Evolutionary conservation across 176 grass and related monocot species (phyloP), one percentile per base, ranked within the genome.

Genomic region (Zea luxurians): DNA sequence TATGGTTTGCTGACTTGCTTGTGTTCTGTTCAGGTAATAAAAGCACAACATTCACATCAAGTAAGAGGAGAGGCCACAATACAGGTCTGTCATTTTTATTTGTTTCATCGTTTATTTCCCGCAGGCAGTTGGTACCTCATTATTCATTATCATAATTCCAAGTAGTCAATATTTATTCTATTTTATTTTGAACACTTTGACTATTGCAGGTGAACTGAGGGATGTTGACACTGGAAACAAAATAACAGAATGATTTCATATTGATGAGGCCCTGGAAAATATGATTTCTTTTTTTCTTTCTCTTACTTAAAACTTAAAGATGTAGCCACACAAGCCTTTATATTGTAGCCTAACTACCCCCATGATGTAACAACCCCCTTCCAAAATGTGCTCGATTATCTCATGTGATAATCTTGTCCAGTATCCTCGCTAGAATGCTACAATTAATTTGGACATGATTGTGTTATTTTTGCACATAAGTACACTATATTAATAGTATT

Each of bases 221-320:
- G 95, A 98, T 88, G 91, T 90, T 90, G 95, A 94, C 79, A 94
- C 87, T 76, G 89, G 95, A 43, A 92, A 98, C 86, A 98, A 98
- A 83, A 83, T 76, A 86, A 84, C 78, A 37, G 95, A 94, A 92
- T 89, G 91, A 89, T 98, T 98, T 68, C 95, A 85, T 73, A 98
- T 91, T 8, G 91, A 98, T 61, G 95, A 98, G 78, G 89, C 89
- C 70, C 84, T 94, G 8, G 95, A 98, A 70, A 92, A 91, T 98
- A 98, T 78, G 89, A 9, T 34, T 13, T 54, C 16, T 13, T 40
- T 55, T 61, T n/a, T n/a, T n/a, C n/a, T n/a, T n/a, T n/a, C n/a
- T 3, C 6, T 69, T 74, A 35, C 54, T 8, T 8, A 17, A 50
- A 86, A 74, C 4, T 64, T 37, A 74, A 38, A 65, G 34, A 66